Evolutionary conservation across 2,329 filamentous ascomycete genomes (phyloP).

Genomic region (Xylariaceae sp.): DNA sequence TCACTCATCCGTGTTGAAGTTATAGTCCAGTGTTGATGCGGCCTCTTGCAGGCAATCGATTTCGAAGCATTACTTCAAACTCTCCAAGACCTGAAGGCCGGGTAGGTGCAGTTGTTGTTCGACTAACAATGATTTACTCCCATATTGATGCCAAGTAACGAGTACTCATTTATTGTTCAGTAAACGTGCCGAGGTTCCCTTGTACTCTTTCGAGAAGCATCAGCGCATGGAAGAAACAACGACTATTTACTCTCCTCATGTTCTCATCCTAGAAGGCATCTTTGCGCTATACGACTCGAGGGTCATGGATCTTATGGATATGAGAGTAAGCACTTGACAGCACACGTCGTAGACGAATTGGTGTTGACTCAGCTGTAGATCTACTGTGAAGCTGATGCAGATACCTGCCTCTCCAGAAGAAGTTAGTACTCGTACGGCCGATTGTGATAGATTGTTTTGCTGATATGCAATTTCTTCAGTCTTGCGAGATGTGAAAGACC

Average conservation of each 20-base stretch:
- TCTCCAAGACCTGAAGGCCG: conserved; percentile 84
- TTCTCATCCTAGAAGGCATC: conserved; percentile 93
- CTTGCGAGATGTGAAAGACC: conserved; percentile 84
- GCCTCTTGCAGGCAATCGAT: conserved; percentile 71
- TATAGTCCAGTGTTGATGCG: conserved; percentile 31
- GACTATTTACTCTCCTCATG: conserved; percentile 93
- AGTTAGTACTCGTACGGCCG: conserved; percentile 58
- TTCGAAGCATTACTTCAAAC: conserved; percentile 86
- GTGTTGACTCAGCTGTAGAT: conserved; percentile 60
- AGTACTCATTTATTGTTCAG: conserved; percentile 49
- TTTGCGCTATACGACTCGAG: conserved; percentile 90
- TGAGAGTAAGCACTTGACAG: conserved; percentile 65
- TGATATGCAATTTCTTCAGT: conserved; percentile 55
- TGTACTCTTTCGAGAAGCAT: conserved; percentile 96
- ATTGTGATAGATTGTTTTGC: not conserved
- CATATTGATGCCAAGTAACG: not conserved
- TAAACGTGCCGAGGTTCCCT: conserved; percentile 86
- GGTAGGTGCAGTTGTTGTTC: conserved; percentile 60
- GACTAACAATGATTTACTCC: not conserved
- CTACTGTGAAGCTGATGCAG: conserved; percentile 94
- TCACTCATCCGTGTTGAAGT: conserved; percentile 1
- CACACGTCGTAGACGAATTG: not conserved
- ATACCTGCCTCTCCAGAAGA: conserved; percentile 89
- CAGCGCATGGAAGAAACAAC: conserved; percentile 79
- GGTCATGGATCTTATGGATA: conserved; percentile 85